Evolutionary conservation across 331 rosid species (phyloP).

Genomic region (Spiraea crenata): DNA sequence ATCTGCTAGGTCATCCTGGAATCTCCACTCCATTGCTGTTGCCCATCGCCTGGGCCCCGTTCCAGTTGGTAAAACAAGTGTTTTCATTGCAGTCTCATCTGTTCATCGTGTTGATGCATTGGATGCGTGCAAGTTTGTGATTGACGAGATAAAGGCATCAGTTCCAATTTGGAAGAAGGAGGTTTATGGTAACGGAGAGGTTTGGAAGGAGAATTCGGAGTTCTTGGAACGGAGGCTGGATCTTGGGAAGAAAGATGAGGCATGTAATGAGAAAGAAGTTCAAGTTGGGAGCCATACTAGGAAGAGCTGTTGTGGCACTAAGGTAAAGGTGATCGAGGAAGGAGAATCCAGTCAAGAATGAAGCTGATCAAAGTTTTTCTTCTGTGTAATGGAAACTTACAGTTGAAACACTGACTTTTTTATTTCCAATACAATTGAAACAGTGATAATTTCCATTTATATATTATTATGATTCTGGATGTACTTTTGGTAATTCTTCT

Average conservation of each 20-base stretch:
- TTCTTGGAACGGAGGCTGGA: slow-evolving; percentile 68
- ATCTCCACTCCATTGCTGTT: slow-evolving; percentile 73
- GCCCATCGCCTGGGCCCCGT: slow-evolving; percentile 83
- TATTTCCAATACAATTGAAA: neutral
- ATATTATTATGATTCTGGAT: neutral
- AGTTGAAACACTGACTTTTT: too few species aligned
- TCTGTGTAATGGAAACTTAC: too few species aligned
- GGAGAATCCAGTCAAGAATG: slow-evolving; percentile 2
- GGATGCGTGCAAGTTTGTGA: slow-evolving; percentile 74
- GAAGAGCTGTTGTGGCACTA: slow-evolving; percentile 62
- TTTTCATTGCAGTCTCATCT: slow-evolving; percentile 67
- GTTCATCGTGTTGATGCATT: slow-evolving; percentile 77
- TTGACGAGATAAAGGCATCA: slow-evolving; percentile 78
- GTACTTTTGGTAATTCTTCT: too few species aligned
- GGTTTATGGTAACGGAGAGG: slow-evolving; percentile 85
- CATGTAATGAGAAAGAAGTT: slow-evolving; percentile 21
- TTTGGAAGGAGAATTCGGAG: slow-evolving; percentile 90
- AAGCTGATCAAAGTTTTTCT: too few species aligned
- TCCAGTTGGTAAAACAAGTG: slow-evolving; percentile 74
- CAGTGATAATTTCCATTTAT: neutral
- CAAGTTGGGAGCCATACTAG: slow-evolving; percentile 28
- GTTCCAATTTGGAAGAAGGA: slow-evolving; percentile 99
- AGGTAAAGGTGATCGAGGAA: slow-evolving; percentile 50
- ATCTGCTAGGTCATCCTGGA: slow-evolving; percentile 77
- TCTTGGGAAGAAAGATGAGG: slow-evolving; percentile 42